phyloP scores from a whole-genome alignment of 192 early-diverging fungal genomes.

The Backusella sp. region DNA sequence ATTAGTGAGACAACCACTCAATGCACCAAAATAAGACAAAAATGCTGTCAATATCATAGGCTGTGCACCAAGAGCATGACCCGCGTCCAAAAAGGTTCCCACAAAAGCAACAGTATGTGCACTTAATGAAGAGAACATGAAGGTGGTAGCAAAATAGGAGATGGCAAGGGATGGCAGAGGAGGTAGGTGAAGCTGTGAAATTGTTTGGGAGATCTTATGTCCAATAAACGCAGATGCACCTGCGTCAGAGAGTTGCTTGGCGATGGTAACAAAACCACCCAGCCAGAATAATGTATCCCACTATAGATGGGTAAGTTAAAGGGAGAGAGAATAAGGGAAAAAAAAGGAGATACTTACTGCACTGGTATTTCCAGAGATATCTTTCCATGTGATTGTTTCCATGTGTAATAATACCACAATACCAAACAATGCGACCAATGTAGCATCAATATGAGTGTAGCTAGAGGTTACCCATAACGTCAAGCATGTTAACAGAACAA shows the following conservation, averaged over 20 bases:
- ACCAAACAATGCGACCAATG: constrained; percentile 65
- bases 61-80: constrained; percentile 52
- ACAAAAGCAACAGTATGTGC: constrained; percentile 68
- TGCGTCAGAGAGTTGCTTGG: constrained; percentile 65
- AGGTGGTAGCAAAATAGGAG: constrained; percentile 66
- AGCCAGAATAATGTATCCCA: constrained; percentile 87
- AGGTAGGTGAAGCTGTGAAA: constrained; percentile 28
- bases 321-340: not conserved
- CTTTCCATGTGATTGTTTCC: constrained; percentile 66
- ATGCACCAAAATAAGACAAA: constrained; percentile 61
- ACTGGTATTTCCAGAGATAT: constrained; percentile 60
- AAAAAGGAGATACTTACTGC: constrained; percentile 34
- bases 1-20: constrained; percentile 54
- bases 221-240: constrained; percentile 69
- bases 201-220: constrained; percentile 40
- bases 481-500: constrained; percentile 51
- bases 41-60: constrained; percentile 54
- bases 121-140: constrained; percentile 70
- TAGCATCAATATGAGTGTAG: constrained; percentile 52
- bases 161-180: constrained; percentile 47
- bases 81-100: constrained; percentile 71
- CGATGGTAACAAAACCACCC: constrained; percentile 71
- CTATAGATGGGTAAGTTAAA: constrained; percentile 14
- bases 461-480: constrained; percentile 57
- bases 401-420: constrained; percentile 53